A percentile compares a stretch with the other conserved stretches of the same genome.
These are phyloP conservation scores for Citrus medica DNA, from an alignment of 345 rosid species.

Conservation along the genomic window DNA sequence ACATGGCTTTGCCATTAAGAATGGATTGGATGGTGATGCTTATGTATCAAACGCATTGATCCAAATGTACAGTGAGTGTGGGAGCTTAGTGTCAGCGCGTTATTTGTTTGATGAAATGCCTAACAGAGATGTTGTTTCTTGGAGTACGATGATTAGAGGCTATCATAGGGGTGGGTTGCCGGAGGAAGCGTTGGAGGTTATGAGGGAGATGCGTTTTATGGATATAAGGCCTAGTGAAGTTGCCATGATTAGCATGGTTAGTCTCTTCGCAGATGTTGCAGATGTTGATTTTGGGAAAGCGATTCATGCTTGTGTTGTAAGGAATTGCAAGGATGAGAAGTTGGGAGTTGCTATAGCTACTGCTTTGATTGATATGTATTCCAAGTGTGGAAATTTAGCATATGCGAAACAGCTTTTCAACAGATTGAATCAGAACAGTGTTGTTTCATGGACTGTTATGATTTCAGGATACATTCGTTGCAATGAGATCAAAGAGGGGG, in stretches of 20 bases:
- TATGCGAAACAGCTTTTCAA: conserved; percentile 33
- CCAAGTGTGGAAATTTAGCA: conserved; percentile 34
- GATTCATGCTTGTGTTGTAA: conserved; percentile 39
- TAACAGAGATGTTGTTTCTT: conserved; percentile 45
- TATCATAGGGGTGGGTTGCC: conserved; percentile 22
- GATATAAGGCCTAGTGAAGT: conserved; percentile 34
- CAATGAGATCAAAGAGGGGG: conserved; percentile 21
- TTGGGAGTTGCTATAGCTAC: conserved; percentile 28
- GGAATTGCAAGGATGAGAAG: conserved; percentile 28
- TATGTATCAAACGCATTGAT: conserved; percentile 42
- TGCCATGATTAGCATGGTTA: conserved; percentile 36
- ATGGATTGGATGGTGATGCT: conserved; percentile 33
- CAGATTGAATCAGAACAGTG: conserved; percentile 26
- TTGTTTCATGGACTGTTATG: conserved; percentile 50
- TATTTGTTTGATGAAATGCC: conserved; percentile 39
- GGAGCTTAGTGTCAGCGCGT: conserved; percentile 21
- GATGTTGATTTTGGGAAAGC: conserved; percentile 25
- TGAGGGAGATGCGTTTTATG: conserved; percentile 28
- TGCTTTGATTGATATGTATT: conserved; percentile 52
- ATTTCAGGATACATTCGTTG: conserved; percentile 41
- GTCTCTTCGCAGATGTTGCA: conserved; percentile 26
- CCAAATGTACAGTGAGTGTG: conserved; percentile 40
- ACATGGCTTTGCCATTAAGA: conserved; percentile 38
- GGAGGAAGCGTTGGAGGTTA: conserved; percentile 27
- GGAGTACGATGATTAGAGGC: conserved; percentile 49